These are phyloP conservation scores for Peronospora destructor DNA, from an alignment of 352 stramenopile species.

Conservation along the genomic window DNA sequence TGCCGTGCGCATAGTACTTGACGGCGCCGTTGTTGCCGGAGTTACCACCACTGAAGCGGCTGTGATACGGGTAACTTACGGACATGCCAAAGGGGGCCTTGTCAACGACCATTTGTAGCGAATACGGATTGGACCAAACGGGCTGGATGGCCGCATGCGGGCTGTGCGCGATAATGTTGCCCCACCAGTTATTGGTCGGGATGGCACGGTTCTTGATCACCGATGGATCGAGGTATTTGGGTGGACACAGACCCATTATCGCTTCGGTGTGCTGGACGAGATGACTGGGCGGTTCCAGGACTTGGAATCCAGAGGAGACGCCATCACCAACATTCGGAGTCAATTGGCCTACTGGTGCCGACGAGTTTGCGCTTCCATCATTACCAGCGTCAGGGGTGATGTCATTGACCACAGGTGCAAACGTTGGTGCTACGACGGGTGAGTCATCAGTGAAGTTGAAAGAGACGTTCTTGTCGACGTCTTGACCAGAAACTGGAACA, in stretches of 20 bases:
- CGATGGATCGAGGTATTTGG: conserved; percentile 42
- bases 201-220: conserved; percentile 44
- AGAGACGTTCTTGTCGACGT: conserved; percentile 7
- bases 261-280: conserved; percentile 49
- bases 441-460: conserved; percentile 14
- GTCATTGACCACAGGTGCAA: conserved; percentile 5
- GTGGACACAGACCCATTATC: conserved; percentile 43
- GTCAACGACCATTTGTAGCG: conserved; percentile 34
- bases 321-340: conserved; percentile 7
- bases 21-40: conserved; percentile 46
- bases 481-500: conserved; percentile 12
- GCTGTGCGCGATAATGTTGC: conserved; percentile 55
- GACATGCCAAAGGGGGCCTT: conserved; percentile 43
- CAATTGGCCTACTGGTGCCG: conserved; percentile 1
- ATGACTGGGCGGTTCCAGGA: conserved; percentile 26
- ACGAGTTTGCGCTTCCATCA: conserved; percentile 1
- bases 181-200: conserved; percentile 70
- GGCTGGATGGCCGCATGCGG: conserved; percentile 31
- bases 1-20: conserved; percentile 51
- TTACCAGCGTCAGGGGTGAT: conserved; percentile 5
- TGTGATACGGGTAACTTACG: conserved; percentile 49
- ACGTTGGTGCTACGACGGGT: conserved; percentile 11
- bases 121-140: conserved; percentile 58
- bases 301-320: conserved; percentile 16
- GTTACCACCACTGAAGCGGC: conserved; percentile 40